Base-by-base conservation (phyloP, 2,329 filamentous ascomycete species). In the Beauveria varroae region DNA sequence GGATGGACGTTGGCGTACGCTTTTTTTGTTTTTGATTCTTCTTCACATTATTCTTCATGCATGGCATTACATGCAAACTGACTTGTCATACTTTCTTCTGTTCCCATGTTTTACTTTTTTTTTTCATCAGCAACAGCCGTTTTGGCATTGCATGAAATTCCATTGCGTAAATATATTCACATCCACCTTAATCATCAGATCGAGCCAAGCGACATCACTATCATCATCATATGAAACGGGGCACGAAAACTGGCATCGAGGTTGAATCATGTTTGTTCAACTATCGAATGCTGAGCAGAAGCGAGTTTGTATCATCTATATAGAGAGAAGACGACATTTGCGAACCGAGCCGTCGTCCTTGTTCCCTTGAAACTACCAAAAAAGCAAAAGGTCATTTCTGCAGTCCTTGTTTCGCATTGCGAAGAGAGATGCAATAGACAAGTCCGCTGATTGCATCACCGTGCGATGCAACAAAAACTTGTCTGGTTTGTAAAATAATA, bases 331-430 rank as follows among this genome's bases (percentile, higher is more conserved):
- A 44, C 44, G 40, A 55, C 40, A 16, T 22, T 47, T 57, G n/a
- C 3, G 7, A 22, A 12, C 8, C 20, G 14, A 40, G 20, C n/a
- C 18, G 57, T 40, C 57, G 40, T 46, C 34, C 18, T 60, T 60
- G 57, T 60, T 54, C 41, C 49, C 57, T 60, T 60, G 57, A 60
- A 60, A 60, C 50, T 60, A 60, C 57, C 57, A 60, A 60, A 60
- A 60, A 60, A 46, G 28, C 28, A 30, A 30, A 51, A 40, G 57
- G 49, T 37, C 37, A 41, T 20, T 34, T 24, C 40, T 41, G 5
- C 9, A 22, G 40, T 12, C 9, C 26, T 24, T 26, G 26, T 1
- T 24, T 18, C 37, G 7, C 16, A 9, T 43, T 18, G 26, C n/a
- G 10, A 57, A 57, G 37, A 20, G 41, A 18, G 22, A 44, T 12